Percentiles rank a stretch among this genome's conserved stretches.
Evolutionary conservation across 1,284 basidiomycete genomes (phyloP).

Genomic region (Ustilago cynodontis): DNA sequence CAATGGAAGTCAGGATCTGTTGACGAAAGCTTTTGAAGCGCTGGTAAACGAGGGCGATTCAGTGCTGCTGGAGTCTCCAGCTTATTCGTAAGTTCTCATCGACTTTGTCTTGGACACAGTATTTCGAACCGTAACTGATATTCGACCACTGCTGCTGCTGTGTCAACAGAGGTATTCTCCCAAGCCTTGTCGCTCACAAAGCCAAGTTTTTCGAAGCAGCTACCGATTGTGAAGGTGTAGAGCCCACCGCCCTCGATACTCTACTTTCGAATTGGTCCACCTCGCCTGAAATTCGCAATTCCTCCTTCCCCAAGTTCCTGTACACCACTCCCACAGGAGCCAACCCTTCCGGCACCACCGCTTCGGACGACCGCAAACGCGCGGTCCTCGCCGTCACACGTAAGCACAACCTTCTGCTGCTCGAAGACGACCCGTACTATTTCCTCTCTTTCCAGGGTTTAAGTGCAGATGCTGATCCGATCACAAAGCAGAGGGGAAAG

Average conservation of each 20-base stretch:
- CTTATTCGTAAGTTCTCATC: constrained; percentile 75
- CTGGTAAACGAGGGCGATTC: constrained; percentile 84
- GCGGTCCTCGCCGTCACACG: constrained; percentile 78
- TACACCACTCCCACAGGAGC: constrained; percentile 78
- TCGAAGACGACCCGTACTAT: constrained; percentile 66
- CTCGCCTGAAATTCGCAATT: constrained; percentile 73
- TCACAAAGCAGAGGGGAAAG: constrained; percentile 44
- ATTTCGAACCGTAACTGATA: neutral
- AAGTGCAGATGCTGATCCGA: constrained; percentile 45
- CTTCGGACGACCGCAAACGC: constrained; percentile 76
- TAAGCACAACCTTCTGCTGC: constrained; percentile 49
- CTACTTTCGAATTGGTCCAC: constrained; percentile 82
- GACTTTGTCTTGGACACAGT: neutral
- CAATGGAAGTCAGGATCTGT: constrained; percentile 86
- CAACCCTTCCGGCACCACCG: constrained; percentile 66
- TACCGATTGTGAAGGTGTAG: constrained; percentile 84
- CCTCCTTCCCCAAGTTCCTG: constrained; percentile 79
- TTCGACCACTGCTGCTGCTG: neutral
- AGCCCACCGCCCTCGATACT: constrained; percentile 76
- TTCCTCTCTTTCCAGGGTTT: constrained; percentile 60
- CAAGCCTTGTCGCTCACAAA: constrained; percentile 51
- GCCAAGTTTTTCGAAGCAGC: constrained; percentile 74
- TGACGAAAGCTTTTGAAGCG: constrained; percentile 78
- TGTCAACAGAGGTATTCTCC: constrained; percentile 53
- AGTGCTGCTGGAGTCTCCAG: constrained; percentile 85